Evolutionary conservation across 1,284 basidiomycete genomes (phyloP), one percentile per base, ranked within the genome.

Genomic region (Microbotryomycetes sp.): DNA sequence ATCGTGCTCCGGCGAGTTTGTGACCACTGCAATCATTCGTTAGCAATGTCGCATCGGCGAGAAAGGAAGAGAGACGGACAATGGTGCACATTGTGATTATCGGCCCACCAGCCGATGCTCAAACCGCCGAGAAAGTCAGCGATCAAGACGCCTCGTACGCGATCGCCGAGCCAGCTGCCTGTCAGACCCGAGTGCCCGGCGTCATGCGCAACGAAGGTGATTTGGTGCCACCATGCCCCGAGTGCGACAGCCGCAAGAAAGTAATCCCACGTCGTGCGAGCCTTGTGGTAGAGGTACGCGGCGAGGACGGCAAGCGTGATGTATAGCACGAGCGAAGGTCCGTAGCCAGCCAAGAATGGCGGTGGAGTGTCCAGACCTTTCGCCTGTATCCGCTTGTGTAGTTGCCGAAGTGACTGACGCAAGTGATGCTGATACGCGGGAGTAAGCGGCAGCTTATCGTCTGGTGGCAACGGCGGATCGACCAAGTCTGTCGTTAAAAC

Each of bases 51-150:
- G 48, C 41, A 31, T 52, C n/a, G 35, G 29, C 11, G 29, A 29
- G 57, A 21, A 52, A n/a, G 24, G 27, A 2, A 18, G 5, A 0
- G 41, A 24, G 5, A 70, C 77, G 55, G 53, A 78, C 78, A 81
- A 78, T 98, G 94, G 78, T 98, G 94, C 54, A 96, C 85, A 72
- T 98, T 97, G 76, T 98, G 94, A 74, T 96, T 97, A 75, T 96
- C 84, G 60, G 92, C 91, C 94, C 94, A 99, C 96, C 94, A 99
- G 45, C 91, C 88, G 41, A 96, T 82, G 73, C 91, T 94, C 56
- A 99, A 79, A 2, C 94, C 94, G 23, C 94, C 93, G 56, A 94
- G 79, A 72, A 88, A 91, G 75, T 92, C 83, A 1, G 90, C 88
- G 58, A 94, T 80, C n/a, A 86, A 73, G 60, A 88, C 91, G 23